Conservation (phyloP, 306 rosid genomes). For the Cicer chorassanicum region DNA sequence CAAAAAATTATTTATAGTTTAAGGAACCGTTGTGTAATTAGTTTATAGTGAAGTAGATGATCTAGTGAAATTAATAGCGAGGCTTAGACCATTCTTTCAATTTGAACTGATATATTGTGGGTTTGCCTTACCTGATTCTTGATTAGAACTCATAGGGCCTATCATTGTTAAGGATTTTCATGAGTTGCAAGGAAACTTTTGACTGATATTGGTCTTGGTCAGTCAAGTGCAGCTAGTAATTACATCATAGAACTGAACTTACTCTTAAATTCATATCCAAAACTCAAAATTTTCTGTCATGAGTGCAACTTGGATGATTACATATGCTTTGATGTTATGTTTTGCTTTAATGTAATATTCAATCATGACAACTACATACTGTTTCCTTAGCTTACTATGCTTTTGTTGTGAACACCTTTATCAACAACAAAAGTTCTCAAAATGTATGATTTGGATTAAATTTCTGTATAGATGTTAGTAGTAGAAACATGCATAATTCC, state of each 20-base stretch:
- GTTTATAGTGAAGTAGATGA: slow-evolving; percentile 13
- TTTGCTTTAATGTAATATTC: not conserved
- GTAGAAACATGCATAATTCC: slow-evolving; percentile 6
- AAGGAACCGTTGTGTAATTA: not conserved
- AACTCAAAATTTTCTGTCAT: not conserved
- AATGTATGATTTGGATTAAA: slow-evolving; percentile 15
- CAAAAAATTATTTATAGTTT: not conserved
- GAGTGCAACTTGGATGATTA: not conserved
- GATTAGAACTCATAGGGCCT: slow-evolving; percentile 3
- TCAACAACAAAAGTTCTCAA: slow-evolving; percentile 1
- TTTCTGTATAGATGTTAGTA: not conserved
- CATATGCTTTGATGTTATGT: slow-evolving; percentile 1
- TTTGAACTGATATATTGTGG: not conserved
- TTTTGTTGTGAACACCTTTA: slow-evolving; percentile 8
- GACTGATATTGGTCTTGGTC: not conserved
- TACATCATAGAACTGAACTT: not conserved
- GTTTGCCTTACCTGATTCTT: not conserved
- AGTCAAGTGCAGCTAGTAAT: slow-evolving; percentile 23
- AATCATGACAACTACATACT: not conserved
- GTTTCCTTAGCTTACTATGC: not conserved
- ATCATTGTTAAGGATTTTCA: slow-evolving; percentile 15
- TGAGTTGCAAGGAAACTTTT: slow-evolving; percentile 1
- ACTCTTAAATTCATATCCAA: not conserved
- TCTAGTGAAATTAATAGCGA: not conserved
- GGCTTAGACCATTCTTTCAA: not conserved